phyloP scores from a whole-genome alignment of 768 basidiomycete genomes.

The Leccinum disarticulatum region DNA sequence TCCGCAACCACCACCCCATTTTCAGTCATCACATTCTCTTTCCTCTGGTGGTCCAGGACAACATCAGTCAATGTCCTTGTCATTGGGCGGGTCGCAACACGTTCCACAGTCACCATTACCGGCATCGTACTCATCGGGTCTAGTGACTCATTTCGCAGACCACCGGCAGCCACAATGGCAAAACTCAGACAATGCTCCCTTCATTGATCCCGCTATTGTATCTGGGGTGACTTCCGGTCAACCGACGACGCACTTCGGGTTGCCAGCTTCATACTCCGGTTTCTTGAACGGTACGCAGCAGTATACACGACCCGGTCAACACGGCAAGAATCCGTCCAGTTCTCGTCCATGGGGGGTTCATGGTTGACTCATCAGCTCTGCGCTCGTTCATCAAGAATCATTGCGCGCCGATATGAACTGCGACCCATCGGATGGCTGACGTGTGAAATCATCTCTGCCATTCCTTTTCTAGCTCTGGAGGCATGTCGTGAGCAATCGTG shows the following conservation, averaged over 20 bases:
- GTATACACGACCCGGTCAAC: conserved; percentile 19
- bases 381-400: background rate
- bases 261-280: conserved; percentile 12
- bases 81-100: conserved; percentile 17
- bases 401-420: background rate
- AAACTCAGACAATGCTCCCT: conserved; percentile 6
- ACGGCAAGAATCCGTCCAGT: conserved; percentile 19
- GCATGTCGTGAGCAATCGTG: conserved; percentile 1
- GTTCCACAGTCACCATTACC: conserved; percentile 16
- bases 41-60: conserved; percentile 13
- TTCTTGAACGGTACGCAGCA: conserved; percentile 16
- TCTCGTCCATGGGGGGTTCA: conserved; percentile 27
- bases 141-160: conserved; percentile 9
- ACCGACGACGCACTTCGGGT: conserved; percentile 5
- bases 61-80: conserved; percentile 16
- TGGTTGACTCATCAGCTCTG: conserved; percentile 17
- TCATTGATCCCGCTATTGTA: conserved; percentile 26
- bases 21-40: conserved; percentile 13
- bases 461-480: conserved; percentile 2
- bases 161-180: conserved; percentile 17
- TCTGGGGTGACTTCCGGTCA: conserved; percentile 12
- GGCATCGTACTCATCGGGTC: conserved; percentile 10
- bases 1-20: conserved; percentile 12
- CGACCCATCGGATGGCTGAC: conserved; percentile 7
- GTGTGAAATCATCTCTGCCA: conserved; percentile 9